Conservation (phyloP, 345 rosid species). For the Isatis tinctoria region DNA sequence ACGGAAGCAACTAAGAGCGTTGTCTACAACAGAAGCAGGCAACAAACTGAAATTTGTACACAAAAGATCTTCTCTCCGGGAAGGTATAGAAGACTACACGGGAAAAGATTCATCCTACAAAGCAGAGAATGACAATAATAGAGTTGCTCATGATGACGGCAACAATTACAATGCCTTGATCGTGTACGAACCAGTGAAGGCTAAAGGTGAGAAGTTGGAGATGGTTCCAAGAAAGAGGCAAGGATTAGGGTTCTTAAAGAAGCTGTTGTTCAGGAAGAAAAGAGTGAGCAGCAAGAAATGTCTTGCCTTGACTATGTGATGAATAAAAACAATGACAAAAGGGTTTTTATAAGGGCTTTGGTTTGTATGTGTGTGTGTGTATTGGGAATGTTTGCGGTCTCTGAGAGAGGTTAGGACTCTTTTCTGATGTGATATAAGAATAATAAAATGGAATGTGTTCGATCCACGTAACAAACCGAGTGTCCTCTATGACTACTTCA, state of each 20-base stretch:
- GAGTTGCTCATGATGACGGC: neutral
- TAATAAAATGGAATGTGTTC: slow-evolving; percentile 6
- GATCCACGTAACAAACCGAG: neutral
- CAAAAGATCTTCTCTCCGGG: slow-evolving; percentile 20
- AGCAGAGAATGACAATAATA: slow-evolving; percentile 3
- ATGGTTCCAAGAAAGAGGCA: slow-evolving; percentile 53
- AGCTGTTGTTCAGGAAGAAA: slow-evolving; percentile 65
- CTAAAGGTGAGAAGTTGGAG: slow-evolving; percentile 33
- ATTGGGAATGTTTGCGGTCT: slow-evolving; percentile 11
- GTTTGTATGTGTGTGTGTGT: slow-evolving; percentile 1
- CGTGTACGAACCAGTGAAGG: slow-evolving; percentile 33
- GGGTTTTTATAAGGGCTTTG: slow-evolving; percentile 4
- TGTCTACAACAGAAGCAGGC: slow-evolving; percentile 36
- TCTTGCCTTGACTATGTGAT: slow-evolving; percentile 34
- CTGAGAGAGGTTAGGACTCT: slow-evolving; percentile 4
- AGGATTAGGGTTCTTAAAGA: slow-evolving; percentile 58
- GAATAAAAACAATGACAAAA: neutral
- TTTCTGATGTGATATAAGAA: neutral
- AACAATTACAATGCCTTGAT: slow-evolving; percentile 23
- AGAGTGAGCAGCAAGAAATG: slow-evolving; percentile 53
- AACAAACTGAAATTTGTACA: neutral
- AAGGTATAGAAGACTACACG: slow-evolving; percentile 27
- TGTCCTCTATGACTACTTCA: neutral
- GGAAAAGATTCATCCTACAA: slow-evolving; percentile 18
- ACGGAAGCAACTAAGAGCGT: slow-evolving; percentile 77